Percentiles rank a stretch among this genome's conserved stretches.
Evolutionary conservation across 1,284 basidiomycete species (phyloP).

Genomic region (Mycosarcoma mackinlayi): DNA sequence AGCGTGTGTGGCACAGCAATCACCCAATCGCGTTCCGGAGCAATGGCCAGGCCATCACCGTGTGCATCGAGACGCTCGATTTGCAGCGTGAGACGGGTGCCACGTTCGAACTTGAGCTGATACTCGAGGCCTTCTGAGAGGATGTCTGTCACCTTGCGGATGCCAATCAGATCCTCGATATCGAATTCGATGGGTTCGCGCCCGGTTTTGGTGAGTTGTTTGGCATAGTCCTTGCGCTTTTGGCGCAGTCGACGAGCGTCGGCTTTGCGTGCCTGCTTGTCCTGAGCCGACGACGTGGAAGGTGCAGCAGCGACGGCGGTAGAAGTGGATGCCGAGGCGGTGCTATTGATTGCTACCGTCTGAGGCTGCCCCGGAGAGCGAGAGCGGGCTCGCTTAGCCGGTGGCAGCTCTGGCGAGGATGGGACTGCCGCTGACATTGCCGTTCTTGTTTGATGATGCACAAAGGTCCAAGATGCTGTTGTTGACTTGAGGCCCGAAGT

Average conservation of each 20-base stretch:
- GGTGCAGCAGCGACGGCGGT: slow-evolving; percentile 1
- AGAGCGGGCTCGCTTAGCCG: slow-evolving; percentile 39
- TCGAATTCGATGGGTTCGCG: slow-evolving; percentile 65
- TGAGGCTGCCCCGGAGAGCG: slow-evolving; percentile 20
- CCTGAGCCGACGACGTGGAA: slow-evolving; percentile 3
- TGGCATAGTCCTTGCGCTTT: slow-evolving; percentile 58
- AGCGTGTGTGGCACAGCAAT: slow-evolving; percentile 61
- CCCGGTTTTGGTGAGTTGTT: slow-evolving; percentile 59
- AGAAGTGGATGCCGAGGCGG: slow-evolving; percentile 15
- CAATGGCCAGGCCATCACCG: slow-evolving; percentile 63
- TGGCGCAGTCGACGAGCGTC: slow-evolving; percentile 49
- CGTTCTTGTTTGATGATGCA: background rate
- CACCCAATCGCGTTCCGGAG: slow-evolving; percentile 57
- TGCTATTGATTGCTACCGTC: background rate
- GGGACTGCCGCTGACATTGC: slow-evolving; percentile 20
- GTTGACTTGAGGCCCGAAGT: background rate
- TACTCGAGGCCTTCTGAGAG: slow-evolving; percentile 53
- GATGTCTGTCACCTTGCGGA: slow-evolving; percentile 51
- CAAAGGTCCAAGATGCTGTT: background rate
- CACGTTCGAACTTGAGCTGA: slow-evolving; percentile 48
- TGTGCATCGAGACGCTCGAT: slow-evolving; percentile 64
- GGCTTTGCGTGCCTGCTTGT: slow-evolving; percentile 46
- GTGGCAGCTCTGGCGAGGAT: slow-evolving; percentile 31
- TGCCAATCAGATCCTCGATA: slow-evolving; percentile 58
- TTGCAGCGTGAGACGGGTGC: slow-evolving; percentile 45